Percentiles rank a stretch among this genome's conserved stretches.
Evolutionary conservation across 2,329 filamentous ascomycete species (phyloP).

Genomic region (Annulohypoxylon truncatum): DNA sequence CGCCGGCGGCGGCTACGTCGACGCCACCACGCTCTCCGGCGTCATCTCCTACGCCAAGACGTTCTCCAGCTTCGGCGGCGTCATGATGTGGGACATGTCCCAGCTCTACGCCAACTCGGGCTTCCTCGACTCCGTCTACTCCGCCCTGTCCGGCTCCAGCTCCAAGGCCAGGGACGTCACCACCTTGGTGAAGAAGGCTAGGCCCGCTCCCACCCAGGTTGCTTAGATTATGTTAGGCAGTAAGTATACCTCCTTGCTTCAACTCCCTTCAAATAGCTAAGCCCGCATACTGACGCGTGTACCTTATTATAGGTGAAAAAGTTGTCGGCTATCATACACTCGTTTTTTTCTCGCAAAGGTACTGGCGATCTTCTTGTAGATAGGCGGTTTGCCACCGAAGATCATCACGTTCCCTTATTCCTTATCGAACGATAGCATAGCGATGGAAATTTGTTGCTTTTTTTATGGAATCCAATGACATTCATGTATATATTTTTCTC

Average conservation of each 20-base stretch:
- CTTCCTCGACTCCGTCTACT: constrained; percentile 61
- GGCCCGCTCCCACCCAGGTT: constrained; percentile 41
- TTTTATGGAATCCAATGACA: background rate
- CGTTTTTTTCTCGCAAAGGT: constrained; percentile 44
- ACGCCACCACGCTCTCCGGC: constrained; percentile 57
- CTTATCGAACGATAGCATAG: background rate
- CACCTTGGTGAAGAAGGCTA: constrained; percentile 33
- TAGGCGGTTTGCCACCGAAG: constrained; percentile 14
- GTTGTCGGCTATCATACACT: constrained; percentile 44
- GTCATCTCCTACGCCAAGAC: constrained; percentile 65
- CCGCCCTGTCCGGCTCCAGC: constrained; percentile 47
- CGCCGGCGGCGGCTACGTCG: constrained; percentile 68
- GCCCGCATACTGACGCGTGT: constrained; percentile 33
- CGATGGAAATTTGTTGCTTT: background rate
- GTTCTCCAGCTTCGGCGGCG: constrained; percentile 72
- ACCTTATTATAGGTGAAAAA: background rate
- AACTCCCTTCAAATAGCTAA: background rate
- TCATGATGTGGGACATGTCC: constrained; percentile 77
- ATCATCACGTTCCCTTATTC: background rate
- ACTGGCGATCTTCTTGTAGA: constrained; percentile 49
- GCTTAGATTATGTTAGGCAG: constrained; percentile 50
- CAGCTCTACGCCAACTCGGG: constrained; percentile 69
- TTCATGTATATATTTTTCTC: constrained; percentile 31
- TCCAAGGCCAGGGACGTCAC: constrained; percentile 28
- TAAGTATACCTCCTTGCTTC: constrained; percentile 37